phyloP scores from a whole-genome alignment of 2,329 filamentous ascomycete species.

The Escovopsis weberi region DNA sequence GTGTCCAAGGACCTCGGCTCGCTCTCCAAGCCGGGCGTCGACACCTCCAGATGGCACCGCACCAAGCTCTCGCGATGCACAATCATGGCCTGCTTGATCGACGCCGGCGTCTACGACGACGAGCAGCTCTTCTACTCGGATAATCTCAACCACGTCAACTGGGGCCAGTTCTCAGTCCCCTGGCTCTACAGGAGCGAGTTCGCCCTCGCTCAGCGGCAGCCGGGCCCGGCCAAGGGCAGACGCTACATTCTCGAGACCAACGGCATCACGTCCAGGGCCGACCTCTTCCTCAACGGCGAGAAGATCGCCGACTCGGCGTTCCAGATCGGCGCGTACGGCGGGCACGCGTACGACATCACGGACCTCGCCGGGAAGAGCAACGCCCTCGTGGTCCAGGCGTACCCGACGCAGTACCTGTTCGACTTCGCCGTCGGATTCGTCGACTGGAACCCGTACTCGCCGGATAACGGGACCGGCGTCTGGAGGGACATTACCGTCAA shows the following conservation, averaged over 20 bases:
- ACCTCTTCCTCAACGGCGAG: conserved; percentile 44
- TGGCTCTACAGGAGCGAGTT: conserved; percentile 47
- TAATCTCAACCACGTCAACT: conserved; percentile 27
- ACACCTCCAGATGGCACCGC: conserved; percentile 37
- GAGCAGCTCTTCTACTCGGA: conserved; percentile 40
- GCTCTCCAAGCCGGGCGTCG: conserved; percentile 27
- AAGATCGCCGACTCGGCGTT: conserved; percentile 30
- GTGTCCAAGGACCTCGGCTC: conserved; percentile 19
- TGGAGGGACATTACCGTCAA: conserved; percentile 45
- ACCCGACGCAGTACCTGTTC: conserved; percentile 44
- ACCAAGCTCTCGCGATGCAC: conserved; percentile 33
- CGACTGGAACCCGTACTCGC: conserved; percentile 25
- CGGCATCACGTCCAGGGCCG: conserved; percentile 44
- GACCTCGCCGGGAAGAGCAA: conserved; percentile 26
- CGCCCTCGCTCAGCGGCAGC: conserved; percentile 11
- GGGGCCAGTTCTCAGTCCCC: conserved; percentile 33
- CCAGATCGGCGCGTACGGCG: conserved; percentile 43
- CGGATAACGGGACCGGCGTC: conserved; percentile 48
- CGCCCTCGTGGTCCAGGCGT: conserved; percentile 35
- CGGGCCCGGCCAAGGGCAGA: conserved; percentile 12
- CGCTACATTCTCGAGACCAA: conserved; percentile 41
- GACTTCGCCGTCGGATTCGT: conserved; percentile 37
- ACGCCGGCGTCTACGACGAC: conserved; percentile 36
- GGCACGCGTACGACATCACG: conserved; percentile 41
- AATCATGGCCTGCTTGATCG: conserved; percentile 42